Percentiles rank a stretch among this genome's conserved stretches.
These are phyloP conservation scores for Pyrus betulifolia DNA, from an alignment of 306 rosid species.

Conservation along the genomic window DNA sequence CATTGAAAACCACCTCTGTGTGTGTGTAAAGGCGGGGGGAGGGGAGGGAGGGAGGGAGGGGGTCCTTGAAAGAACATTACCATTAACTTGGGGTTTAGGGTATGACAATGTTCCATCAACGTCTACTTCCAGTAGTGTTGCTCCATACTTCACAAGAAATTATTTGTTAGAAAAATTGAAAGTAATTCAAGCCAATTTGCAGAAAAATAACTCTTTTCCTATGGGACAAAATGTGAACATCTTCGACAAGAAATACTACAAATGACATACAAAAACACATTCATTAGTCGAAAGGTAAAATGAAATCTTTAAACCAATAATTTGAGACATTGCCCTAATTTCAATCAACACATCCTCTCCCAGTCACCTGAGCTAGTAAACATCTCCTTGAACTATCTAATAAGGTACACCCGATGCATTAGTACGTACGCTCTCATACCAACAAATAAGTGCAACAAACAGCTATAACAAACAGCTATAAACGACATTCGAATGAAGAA, in stretches of 20 bases:
- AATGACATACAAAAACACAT: not conserved
- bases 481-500: not conserved
- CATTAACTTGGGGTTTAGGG: conserved; percentile 54
- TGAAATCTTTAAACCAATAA: not conserved
- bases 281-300: not conserved
- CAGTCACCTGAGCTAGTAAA: not conserved
- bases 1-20: not conserved
- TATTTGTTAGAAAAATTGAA: not conserved
- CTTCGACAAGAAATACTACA: not conserved
- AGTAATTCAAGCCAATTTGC: not conserved
- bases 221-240: not conserved
- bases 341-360: not conserved
- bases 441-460: not conserved
- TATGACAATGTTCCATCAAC: conserved; percentile 64
- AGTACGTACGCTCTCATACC: not conserved
- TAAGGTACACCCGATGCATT: not conserved
- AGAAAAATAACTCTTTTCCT: not conserved
- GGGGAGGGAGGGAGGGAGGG: not conserved
- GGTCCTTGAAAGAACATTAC: conserved; percentile 26
- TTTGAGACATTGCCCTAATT: not conserved
- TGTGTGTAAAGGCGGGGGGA: not conserved
- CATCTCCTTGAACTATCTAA: not conserved
- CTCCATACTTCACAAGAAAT: conserved; percentile 50
- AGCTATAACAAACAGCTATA: not conserved
- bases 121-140: conserved; percentile 69